These are phyloP conservation scores for Coemansia furcata DNA, from an alignment of 192 early-diverging fungal genomes.

Conservation along the genomic window DNA sequence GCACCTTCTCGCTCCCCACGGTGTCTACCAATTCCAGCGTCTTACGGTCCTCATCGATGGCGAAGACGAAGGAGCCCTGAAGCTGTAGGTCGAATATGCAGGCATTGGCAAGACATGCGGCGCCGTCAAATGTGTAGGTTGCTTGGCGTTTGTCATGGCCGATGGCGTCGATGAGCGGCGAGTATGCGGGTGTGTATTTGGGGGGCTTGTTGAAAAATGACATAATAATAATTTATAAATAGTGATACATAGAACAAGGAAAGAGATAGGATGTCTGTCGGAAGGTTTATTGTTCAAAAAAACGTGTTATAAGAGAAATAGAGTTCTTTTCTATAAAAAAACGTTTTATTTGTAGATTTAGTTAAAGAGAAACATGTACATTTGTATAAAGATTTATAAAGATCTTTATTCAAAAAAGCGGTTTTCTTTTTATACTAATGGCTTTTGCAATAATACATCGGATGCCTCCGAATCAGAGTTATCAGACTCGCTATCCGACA, in stretches of 20 bases:
- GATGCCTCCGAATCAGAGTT: slow-evolving; percentile 6
- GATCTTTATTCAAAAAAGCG: neutral
- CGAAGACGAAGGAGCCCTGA: slow-evolving; percentile 8
- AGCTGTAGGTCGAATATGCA: slow-evolving; percentile 10
- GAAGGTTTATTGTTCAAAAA: neutral
- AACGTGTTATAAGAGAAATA: neutral
- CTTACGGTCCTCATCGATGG: slow-evolving; percentile 6
- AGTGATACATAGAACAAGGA: neutral
- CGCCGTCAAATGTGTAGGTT: slow-evolving; percentile 10
- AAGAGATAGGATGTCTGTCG: neutral
- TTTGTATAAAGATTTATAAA: too few species aligned
- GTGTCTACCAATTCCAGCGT: neutral
- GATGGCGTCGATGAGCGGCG: neutral
- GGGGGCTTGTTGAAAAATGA: neutral
- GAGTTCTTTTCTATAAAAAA: neutral
- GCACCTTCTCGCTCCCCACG: neutral
- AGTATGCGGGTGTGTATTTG: neutral
- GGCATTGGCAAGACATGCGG: slow-evolving; percentile 12
- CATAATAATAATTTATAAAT: neutral
- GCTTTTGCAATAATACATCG: neutral
- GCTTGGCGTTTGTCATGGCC: neutral
- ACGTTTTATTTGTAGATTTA: neutral
- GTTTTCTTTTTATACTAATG: neutral
- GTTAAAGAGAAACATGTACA: neutral
- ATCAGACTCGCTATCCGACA: slow-evolving; percentile 30